Percentiles rank a stretch among this genome's conserved stretches.
Evolutionary conservation across 495 filamentous ascomycete species (phyloP).

Genomic region (Thermothielavioides terrestris): DNA sequence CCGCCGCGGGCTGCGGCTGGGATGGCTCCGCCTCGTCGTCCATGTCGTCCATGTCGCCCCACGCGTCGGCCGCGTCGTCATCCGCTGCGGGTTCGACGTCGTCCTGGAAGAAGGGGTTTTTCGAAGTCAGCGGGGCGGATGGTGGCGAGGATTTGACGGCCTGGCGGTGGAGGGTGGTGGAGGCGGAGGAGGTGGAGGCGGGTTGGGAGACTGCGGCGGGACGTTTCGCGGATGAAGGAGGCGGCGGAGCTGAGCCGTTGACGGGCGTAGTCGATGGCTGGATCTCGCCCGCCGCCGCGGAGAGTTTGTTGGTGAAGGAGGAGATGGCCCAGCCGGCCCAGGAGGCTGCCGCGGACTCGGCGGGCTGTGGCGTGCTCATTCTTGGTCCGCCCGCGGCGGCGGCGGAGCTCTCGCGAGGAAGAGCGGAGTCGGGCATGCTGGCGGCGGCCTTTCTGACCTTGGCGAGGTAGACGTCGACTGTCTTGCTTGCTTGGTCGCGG

Average conservation of each 20-base stretch:
- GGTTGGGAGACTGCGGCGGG: constrained; percentile 18
- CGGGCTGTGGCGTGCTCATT: constrained; percentile 63
- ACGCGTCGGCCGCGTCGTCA: constrained; percentile 48
- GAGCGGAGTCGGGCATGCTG: constrained; percentile 70
- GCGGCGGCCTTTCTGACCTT: constrained; percentile 68
- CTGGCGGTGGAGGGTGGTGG: constrained; percentile 46
- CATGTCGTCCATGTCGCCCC: constrained; percentile 58
- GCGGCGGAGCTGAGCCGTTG: constrained; percentile 17
- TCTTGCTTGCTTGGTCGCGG: constrained; percentile 84
- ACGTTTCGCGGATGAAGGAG: constrained; percentile 14
- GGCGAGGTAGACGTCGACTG: constrained; percentile 80
- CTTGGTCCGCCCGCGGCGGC: constrained; percentile 42
- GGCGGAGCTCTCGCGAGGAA: constrained; percentile 43
- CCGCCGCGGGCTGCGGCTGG: too few species aligned
- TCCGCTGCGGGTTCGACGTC: constrained; percentile 18
- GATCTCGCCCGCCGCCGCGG: constrained; percentile 76
- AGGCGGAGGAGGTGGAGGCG: constrained; percentile 44
- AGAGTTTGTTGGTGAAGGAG: constrained; percentile 93
- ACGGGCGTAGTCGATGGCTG: constrained; percentile 29
- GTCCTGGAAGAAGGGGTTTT: constrained; percentile 35
- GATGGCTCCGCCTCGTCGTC: too few species aligned
- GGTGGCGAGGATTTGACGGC: constrained; percentile 40
- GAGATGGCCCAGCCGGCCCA: constrained; percentile 99
- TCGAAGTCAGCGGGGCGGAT: constrained; percentile 33
- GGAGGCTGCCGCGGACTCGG: constrained; percentile 38